Evolutionary conservation across 2,329 filamentous ascomycete genomes (phyloP).

Genomic region (Pseudocercospora vitis): DNA sequence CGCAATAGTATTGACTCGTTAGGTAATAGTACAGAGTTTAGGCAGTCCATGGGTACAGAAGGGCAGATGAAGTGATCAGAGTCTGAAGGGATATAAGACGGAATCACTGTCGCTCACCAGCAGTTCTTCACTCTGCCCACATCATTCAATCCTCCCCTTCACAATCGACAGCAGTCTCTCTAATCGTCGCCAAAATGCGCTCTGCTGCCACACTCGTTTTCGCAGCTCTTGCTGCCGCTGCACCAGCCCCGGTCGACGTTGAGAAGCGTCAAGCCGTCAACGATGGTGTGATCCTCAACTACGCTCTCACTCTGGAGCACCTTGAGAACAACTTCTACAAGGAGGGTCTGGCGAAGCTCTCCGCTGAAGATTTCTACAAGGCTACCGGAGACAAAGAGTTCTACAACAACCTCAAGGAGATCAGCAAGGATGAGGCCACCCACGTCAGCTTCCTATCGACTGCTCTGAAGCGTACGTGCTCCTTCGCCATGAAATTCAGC

Average conservation of each 20-base stretch:
- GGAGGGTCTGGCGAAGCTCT: slow-evolving; percentile 60
- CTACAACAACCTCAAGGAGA: slow-evolving; percentile 59
- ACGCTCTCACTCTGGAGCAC: slow-evolving; percentile 48
- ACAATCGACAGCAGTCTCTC: not conserved
- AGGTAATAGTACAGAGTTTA: not conserved
- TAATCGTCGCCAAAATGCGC: slow-evolving; percentile 18
- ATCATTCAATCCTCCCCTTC: not conserved
- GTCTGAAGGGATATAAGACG: not conserved
- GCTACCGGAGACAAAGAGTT: slow-evolving; percentile 54
- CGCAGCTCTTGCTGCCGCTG: slow-evolving; percentile 25
- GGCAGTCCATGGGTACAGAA: not conserved
- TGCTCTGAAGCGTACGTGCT: slow-evolving; percentile 35
- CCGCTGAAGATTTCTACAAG: slow-evolving; percentile 51
- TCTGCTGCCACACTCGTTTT: slow-evolving; percentile 21
- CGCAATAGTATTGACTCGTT: slow-evolving; percentile 4
- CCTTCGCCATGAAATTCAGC: not conserved
- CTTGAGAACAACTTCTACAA: slow-evolving; percentile 63
- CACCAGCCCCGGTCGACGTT: slow-evolving; percentile 11
- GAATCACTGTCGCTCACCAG: not conserved
- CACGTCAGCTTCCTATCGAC: slow-evolving; percentile 60
- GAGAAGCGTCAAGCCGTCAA: slow-evolving; percentile 24
- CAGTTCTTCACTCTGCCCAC: not conserved
- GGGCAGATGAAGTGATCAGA: not conserved
- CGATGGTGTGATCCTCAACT: slow-evolving; percentile 41
- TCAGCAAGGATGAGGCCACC: slow-evolving; percentile 57